Evolutionary conservation across 305 asterid species (phyloP).

Genomic region (Ruellia speciosa): DNA sequence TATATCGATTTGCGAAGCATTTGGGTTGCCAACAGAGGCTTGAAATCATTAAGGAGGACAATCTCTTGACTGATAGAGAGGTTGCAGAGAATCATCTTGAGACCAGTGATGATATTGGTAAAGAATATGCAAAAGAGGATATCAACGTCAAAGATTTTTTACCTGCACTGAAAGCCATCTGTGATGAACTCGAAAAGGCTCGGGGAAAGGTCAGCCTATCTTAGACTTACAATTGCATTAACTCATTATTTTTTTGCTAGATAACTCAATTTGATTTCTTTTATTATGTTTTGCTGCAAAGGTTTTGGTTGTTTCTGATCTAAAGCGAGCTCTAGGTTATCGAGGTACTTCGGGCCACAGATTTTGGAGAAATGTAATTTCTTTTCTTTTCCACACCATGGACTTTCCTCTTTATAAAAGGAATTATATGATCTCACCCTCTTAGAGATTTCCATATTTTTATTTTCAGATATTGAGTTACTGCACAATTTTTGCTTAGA

Average conservation of each 20-base stretch:
- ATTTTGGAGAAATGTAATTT: slow-evolving; percentile 73
- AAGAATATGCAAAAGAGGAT: slow-evolving; percentile 46
- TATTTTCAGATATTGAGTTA: slow-evolving; percentile 14
- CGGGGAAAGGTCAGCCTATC: slow-evolving; percentile 63
- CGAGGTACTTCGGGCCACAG: slow-evolving; percentile 59
- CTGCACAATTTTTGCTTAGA: slow-evolving; percentile 37
- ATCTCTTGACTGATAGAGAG: slow-evolving; percentile 30
- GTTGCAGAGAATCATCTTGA: slow-evolving; percentile 39
- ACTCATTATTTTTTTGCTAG: slow-evolving; percentile 19
- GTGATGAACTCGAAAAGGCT: slow-evolving; percentile 78
- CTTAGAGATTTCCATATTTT: slow-evolving; percentile 13
- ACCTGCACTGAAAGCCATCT: slow-evolving; percentile 71
- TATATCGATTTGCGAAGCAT: slow-evolving; percentile 76
- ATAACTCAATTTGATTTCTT: slow-evolving; percentile 20
- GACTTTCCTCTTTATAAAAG: not conserved
- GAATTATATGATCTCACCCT: slow-evolving; percentile 13
- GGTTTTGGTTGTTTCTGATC: slow-evolving; percentile 86
- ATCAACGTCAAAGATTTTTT: slow-evolving; percentile 64
- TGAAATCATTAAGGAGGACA: slow-evolving; percentile 69
- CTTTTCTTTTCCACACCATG: slow-evolving; percentile 13
- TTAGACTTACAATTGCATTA: slow-evolving; percentile 15
- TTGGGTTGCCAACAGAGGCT: slow-evolving; percentile 80
- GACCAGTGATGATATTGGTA: slow-evolving; percentile 35
- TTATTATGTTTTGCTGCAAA: slow-evolving; percentile 28
- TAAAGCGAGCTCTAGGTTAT: slow-evolving; percentile 78